These are phyloP conservation scores for Avena atlantica DNA, from an alignment of 176 grass and related monocot species.

Conservation along the genomic window DNA sequence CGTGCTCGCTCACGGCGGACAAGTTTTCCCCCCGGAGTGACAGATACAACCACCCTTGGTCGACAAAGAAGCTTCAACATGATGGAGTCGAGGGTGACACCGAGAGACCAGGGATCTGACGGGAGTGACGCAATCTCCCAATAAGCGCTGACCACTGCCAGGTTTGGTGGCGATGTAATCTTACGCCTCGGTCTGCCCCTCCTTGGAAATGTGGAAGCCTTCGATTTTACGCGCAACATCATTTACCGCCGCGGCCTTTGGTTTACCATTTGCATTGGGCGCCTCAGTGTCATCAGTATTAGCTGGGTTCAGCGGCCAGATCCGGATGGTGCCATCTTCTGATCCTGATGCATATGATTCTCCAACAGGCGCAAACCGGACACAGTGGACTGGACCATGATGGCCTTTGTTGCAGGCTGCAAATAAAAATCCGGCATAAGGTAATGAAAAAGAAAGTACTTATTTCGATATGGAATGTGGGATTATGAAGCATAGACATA, in stretches of 20 bases:
- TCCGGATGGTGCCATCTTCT: slow-evolving; percentile 93
- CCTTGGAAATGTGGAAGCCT: slow-evolving; percentile 73
- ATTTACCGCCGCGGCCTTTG: slow-evolving; percentile 45
- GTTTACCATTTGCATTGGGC: slow-evolving; percentile 54
- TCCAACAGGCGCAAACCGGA: slow-evolving; percentile 81
- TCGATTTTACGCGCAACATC: slow-evolving; percentile 82
- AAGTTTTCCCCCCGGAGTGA: neutral
- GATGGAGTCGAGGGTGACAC: neutral
- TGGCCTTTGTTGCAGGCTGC: slow-evolving; percentile 97
- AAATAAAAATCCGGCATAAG: neutral
- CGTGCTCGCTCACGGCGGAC: neutral
- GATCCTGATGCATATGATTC: slow-evolving; percentile 98
- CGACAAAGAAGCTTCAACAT: neutral
- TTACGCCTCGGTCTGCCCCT: slow-evolving; percentile 64
- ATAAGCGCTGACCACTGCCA: slow-evolving; percentile 36
- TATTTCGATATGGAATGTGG: neutral
- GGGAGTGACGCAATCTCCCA: slow-evolving; percentile 13
- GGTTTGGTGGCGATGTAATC: slow-evolving; percentile 8
- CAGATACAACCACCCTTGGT: slow-evolving; percentile 23
- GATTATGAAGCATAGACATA: neutral
- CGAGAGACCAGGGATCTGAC: slow-evolving; percentile 9
- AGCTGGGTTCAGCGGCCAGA: slow-evolving; percentile 74
- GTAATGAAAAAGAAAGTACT: neutral
- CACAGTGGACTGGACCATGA: slow-evolving; percentile 95
- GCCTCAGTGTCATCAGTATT: slow-evolving; percentile 64